Percentiles rank a stretch among this genome's conserved stretches.
Conservation (phyloP, 768 basidiomycete species). For the Leccinum longicurvipes region DNA sequence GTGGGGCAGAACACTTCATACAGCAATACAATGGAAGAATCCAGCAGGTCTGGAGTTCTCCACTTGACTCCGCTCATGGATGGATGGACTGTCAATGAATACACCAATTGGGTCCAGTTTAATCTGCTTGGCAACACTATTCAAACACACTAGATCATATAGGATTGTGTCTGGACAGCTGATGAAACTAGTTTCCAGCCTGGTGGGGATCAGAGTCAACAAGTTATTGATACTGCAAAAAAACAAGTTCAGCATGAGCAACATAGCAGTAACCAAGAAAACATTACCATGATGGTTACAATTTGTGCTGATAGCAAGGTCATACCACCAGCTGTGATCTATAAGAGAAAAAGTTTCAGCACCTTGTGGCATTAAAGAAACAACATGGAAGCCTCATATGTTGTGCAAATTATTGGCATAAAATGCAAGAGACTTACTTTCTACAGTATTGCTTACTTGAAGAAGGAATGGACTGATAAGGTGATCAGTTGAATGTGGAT, state of each 20-base stretch:
- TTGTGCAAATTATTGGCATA: background rate
- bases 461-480: slow-evolving; percentile 31
- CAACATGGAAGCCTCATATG: slow-evolving; percentile 16
- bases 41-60: background rate
- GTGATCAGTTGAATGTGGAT: slow-evolving; percentile 27
- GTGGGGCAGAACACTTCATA: background rate
- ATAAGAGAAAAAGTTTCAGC: slow-evolving; percentile 23
- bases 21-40: background rate
- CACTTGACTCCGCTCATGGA: slow-evolving; percentile 9
- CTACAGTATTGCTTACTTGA: slow-evolving; percentile 8
- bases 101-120: slow-evolving; percentile 34
- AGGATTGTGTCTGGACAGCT: slow-evolving; percentile 15
- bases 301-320: slow-evolving; percentile 42
- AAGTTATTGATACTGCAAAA: slow-evolving; percentile 4
- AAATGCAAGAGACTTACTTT: background rate
- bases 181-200: slow-evolving; percentile 18
- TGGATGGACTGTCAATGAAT: slow-evolving; percentile 36
- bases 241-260: slow-evolving; percentile 19
- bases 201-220: background rate
- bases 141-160: background rate
- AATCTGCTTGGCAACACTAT: slow-evolving; percentile 29
- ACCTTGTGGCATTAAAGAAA: slow-evolving; percentile 22
- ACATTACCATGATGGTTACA: slow-evolving; percentile 33
- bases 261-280: slow-evolving; percentile 17
- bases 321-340: slow-evolving; percentile 35